Base-by-base conservation (phyloP, 2,329 filamentous ascomycete species). In the Thermomyces lanuginosus region DNA sequence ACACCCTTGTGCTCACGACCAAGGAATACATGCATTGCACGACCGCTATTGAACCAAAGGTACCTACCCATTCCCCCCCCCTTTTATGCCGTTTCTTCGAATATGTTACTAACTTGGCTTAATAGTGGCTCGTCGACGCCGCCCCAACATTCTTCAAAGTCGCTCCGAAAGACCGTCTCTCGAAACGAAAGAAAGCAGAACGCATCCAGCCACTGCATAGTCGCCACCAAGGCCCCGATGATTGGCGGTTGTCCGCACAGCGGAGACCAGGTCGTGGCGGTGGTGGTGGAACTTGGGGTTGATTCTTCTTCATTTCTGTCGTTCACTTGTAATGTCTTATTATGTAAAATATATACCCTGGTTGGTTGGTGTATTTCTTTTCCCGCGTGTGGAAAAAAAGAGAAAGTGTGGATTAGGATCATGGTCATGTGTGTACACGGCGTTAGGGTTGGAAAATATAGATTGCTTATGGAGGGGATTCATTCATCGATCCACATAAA, bases 91-190 rank as follows among this genome's bases (percentile, higher is more conserved):
- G 8, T 19, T 29, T 16, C 8, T 24, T n/a, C 26, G 15, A 14
- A 11, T 6, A 26, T 31, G 21, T 33, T 28, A 16, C 16, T 32
- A 24, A 32, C 27, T 18, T 16, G 16, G 14, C 32, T 18, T 24
- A 30, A 26, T 24, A 55, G 51, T 76, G 71, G 72, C 67, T 98
- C 12, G 83, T 95, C 1, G 84, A 93, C 44, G 86, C 84, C 8
- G 89, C 91, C n/a, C 89, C 91, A 6, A 93, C 83, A 0, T 98
- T 95, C 61, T 98, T 95, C 72, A 92, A 92, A 66, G 82, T 95
- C 4, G 86, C 89, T 10, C 74, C 80, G 1, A 86, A 77, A 18
- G 82, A 93, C 48, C 65, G 71, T 30, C 55, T 98, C 44, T 86
- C 77, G 37, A 93, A 92, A 66, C 63, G 89, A 45, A 89, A 91